phyloP scores from a whole-genome alignment of 345 rosid species.

The Eutrema japonicum region DNA sequence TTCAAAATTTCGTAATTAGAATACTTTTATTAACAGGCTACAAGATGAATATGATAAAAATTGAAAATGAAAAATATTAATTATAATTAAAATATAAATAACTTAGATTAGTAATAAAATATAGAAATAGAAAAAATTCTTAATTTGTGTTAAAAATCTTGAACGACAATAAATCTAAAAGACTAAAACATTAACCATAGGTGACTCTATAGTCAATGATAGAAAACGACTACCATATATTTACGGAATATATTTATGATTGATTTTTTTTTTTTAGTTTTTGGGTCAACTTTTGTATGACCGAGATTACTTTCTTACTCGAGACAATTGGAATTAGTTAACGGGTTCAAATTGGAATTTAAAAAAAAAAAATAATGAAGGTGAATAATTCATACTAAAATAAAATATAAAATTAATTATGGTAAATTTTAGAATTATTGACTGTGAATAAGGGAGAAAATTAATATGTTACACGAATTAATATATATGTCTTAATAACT shows the following conservation, averaged over 20 bases:
- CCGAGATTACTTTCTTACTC: background rate
- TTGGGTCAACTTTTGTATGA: background rate
- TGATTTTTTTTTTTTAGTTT: background rate
- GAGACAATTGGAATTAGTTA: background rate
- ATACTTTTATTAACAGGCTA: background rate
- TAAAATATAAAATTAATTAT: background rate
- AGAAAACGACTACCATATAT: conserved; percentile 5
- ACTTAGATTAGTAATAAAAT: background rate
- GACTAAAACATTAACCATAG: background rate
- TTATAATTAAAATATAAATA: too few species aligned
- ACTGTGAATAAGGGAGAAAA: background rate
- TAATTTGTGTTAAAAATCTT: background rate
- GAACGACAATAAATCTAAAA: background rate
- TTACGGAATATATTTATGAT: background rate
- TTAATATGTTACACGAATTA: too few species aligned
- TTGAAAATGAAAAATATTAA: too few species aligned
- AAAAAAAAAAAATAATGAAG: background rate
- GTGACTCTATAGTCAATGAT: background rate
- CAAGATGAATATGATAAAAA: too few species aligned
- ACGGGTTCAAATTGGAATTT: background rate
- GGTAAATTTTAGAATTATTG: background rate
- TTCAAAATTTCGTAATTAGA: background rate
- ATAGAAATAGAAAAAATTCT: background rate
- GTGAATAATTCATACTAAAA: too few species aligned
- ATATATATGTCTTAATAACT: too few species aligned